Conservation (phyloP, 495 filamentous ascomycete species). For the Aspergillus baeticus region DNA sequence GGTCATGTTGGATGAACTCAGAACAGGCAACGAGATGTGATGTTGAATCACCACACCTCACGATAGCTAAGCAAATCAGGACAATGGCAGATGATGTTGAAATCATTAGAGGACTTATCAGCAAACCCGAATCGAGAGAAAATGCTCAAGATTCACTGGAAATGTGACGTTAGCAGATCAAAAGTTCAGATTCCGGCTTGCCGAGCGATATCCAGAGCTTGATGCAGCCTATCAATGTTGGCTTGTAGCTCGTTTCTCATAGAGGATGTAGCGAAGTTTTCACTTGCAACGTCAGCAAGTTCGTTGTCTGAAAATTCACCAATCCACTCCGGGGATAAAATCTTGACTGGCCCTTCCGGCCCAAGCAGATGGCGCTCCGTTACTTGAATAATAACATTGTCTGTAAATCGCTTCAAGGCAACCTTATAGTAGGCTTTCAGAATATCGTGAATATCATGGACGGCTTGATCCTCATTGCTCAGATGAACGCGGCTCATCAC, state of each 20-base stretch:
- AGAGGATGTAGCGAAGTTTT: not conserved
- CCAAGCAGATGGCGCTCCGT: slow-evolving; percentile 4
- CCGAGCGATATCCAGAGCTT: not conserved
- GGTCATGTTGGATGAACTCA: too few relatives aligned
- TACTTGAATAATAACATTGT: slow-evolving; percentile 27
- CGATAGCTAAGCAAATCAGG: too few relatives aligned
- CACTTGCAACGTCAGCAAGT: not conserved
- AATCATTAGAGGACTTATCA: too few relatives aligned
- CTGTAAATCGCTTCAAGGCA: slow-evolving; percentile 26
- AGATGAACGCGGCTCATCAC: slow-evolving; percentile 6
- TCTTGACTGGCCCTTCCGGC: not conserved
- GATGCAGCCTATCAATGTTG: not conserved
- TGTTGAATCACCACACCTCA: too few relatives aligned
- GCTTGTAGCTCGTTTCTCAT: slow-evolving; percentile 4
- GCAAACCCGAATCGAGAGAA: too few relatives aligned
- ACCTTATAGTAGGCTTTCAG: slow-evolving; percentile 42
- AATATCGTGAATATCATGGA: slow-evolving; percentile 40
- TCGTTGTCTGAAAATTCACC: slow-evolving; percentile 1
- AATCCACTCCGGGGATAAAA: not conserved
- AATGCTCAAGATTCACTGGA: too few relatives aligned
- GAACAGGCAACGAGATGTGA: too few relatives aligned
- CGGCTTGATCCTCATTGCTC: slow-evolving; percentile 31
- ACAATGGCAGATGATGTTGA: too few relatives aligned
- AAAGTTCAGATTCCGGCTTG: not conserved
- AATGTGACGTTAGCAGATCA: too few relatives aligned